Conservation (phyloP, 2,329 filamentous ascomycete species). For the Xylariaceae sp. region DNA sequence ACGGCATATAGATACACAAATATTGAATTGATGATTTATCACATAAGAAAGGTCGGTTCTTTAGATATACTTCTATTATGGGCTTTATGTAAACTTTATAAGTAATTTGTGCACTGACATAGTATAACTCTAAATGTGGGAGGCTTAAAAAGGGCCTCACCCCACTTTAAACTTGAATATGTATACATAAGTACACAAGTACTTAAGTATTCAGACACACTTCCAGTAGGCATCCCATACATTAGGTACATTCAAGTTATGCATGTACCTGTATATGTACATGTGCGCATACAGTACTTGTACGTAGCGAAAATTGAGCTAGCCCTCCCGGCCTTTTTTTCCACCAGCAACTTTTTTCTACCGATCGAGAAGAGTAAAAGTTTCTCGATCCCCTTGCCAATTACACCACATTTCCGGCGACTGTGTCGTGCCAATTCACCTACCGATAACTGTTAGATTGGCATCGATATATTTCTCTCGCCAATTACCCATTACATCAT, state of each 20-base stretch:
- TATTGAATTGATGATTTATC: too few relatives aligned
- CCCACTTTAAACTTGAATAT: too few relatives aligned
- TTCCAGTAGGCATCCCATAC: background rate
- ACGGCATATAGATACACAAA: too few relatives aligned
- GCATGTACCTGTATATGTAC: too few relatives aligned
- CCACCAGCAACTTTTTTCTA: conserved; percentile 32
- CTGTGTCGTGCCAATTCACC: conserved; percentile 28
- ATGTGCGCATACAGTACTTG: conserved; percentile 1
- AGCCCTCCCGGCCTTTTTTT: conserved; percentile 30
- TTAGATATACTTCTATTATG: too few relatives aligned
- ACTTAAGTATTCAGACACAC: background rate
- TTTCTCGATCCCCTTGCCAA: conserved; percentile 32
- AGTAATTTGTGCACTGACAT: too few relatives aligned
- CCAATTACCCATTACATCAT: conserved; percentile 1
- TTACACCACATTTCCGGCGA: conserved; percentile 25
- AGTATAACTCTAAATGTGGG: too few relatives aligned
- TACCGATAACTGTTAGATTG: conserved; percentile 11
- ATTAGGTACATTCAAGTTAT: too few relatives aligned
- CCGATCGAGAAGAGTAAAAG: conserved; percentile 27
- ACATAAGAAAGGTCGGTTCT: too few relatives aligned
- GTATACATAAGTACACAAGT: too few relatives aligned
- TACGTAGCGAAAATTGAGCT: conserved; percentile 24
- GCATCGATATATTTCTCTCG: conserved; percentile 9
- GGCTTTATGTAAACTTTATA: too few relatives aligned
- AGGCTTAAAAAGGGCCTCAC: too few relatives aligned